These are phyloP conservation scores for Lipomyces chichibuensis DNA, from an alignment of 805 yeast genomes.

Conservation along the genomic window DNA sequence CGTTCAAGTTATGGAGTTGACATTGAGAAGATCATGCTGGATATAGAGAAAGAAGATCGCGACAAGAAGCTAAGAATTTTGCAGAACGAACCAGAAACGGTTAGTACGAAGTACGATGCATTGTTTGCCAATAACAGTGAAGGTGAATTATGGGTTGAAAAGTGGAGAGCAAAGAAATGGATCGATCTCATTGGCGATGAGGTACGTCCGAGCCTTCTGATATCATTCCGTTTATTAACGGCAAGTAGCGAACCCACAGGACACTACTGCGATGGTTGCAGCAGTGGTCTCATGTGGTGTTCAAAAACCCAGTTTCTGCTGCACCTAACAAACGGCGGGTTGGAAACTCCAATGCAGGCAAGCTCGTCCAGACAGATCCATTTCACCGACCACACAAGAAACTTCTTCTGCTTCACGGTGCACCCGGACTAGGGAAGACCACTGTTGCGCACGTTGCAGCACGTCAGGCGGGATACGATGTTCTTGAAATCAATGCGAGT, in stretches of 20 bases:
- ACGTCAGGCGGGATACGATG: constrained; percentile 74
- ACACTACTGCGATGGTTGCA: constrained; percentile 63
- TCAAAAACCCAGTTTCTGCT: constrained; percentile 45
- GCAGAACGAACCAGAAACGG: not conserved
- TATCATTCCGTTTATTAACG: too few relatives aligned
- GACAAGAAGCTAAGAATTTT: constrained; percentile 2
- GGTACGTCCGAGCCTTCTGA: constrained; percentile 13
- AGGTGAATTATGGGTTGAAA: constrained; percentile 54
- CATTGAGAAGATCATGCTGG: constrained; percentile 22
- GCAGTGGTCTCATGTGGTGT: constrained; percentile 66
- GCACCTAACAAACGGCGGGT: constrained; percentile 23
- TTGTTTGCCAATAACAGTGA: not conserved
- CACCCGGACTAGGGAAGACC: constrained; percentile 94
- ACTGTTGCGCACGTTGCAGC: constrained; percentile 85
- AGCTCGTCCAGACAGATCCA: constrained; percentile 48
- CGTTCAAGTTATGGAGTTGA: constrained; percentile 21
- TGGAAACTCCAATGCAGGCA: not conserved
- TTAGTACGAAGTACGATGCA: not conserved
- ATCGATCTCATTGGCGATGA: constrained; percentile 73
- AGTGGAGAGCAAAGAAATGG: constrained; percentile 67
- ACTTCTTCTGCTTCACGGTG: constrained; percentile 80
- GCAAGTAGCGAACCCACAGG: constrained; percentile 53
- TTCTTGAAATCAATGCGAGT: constrained; percentile 84
- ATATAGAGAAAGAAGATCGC: constrained; percentile 20
- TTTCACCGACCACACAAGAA: constrained; percentile 62